Percentiles rank a stretch among this genome's conserved stretches.
Evolutionary conservation across 225 moss, liverwort and hornwort species (phyloP).

Genomic region (Ulota crispa): DNA sequence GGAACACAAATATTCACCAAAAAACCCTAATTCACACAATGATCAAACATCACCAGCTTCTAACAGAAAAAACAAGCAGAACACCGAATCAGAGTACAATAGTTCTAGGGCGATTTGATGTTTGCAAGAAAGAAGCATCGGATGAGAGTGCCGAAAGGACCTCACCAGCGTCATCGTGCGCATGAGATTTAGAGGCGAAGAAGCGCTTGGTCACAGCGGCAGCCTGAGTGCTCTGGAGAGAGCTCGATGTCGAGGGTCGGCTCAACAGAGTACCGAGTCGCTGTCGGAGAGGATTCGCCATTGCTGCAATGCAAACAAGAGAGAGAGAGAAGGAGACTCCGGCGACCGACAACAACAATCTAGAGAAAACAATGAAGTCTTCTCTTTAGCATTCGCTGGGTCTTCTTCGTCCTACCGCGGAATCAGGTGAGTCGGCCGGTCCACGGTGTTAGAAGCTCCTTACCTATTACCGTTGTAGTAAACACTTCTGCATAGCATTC

Average conservation of each 20-base stretch:
- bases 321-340: not conserved
- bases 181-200: constrained; percentile 49
- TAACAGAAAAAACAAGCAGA: not conserved
- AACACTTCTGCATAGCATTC: too few relatives aligned
- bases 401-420: not conserved
- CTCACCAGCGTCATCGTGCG: constrained; percentile 45
- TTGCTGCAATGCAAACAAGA: constrained; percentile 21
- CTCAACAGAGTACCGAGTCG: constrained; percentile 46
- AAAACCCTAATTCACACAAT: constrained; percentile 25
- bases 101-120: not conserved
- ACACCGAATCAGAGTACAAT: not conserved
- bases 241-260: constrained; percentile 15
- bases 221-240: constrained; percentile 23
- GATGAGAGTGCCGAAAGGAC: not conserved
- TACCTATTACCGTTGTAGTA: not conserved
- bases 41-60: not conserved
- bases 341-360: not conserved
- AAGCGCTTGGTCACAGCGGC: constrained; percentile 34
- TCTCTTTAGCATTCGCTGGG: not conserved
- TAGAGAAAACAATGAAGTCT: not conserved
- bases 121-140: not conserved
- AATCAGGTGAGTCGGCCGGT: not conserved
- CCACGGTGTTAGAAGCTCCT: not conserved
- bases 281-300: constrained; percentile 52
- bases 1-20: not conserved